Base-by-base conservation (phyloP, 257 asterid genomes). In the Penstemon newberryi region DNA sequence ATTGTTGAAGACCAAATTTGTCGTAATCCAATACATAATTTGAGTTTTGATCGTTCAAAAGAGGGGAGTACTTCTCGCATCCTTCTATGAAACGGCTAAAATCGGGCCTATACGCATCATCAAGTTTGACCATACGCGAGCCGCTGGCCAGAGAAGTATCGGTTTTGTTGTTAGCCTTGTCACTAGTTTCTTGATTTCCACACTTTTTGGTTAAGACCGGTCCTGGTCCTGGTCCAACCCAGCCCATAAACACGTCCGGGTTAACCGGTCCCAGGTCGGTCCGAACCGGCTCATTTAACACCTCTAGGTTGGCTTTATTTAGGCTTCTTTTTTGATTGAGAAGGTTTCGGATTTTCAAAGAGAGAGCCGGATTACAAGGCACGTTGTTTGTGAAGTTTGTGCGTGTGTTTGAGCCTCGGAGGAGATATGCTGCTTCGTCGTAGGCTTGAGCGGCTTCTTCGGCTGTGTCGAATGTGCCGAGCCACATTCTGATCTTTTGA, bases 401-500 rank as follows among this genome's bases (percentile, higher is more conserved):
- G 33, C 95, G 84, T 5, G 95, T 80, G 67, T 85, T 86, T 5
- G 95, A 85, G 8, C 97, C 97, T 1, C 96, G 83, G 1, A 90
- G 90, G 67, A 90, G 97, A 74, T 77, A 87, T 2, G 96, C 95
- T 4, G 97, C 97, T 77, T 90, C 96, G 53, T 90, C 94, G 6
- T 90, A 90, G 12, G 97, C 97, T 3, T 65, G 90, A 5, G 96
- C 97, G 41, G 97, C 97, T 68, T 90, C 97, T 69, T 90, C 97
- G 18, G 94, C 96, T 0, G 96, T 88, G 65, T 90, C 94, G 56
- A 90, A 90, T 0, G 96, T 90, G 5, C 97, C 97, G 0, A 90
- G 83, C 97, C 97, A 90, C 94, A 90, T 86, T 38, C 96, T 74
- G 78, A 90, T 90, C 90, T 88, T 90, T 7, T 90, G 97, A 38